These are phyloP conservation scores for Scalesia atractyloides DNA, from an alignment of 129 eudicot genomes.

Conservation along the genomic window DNA sequence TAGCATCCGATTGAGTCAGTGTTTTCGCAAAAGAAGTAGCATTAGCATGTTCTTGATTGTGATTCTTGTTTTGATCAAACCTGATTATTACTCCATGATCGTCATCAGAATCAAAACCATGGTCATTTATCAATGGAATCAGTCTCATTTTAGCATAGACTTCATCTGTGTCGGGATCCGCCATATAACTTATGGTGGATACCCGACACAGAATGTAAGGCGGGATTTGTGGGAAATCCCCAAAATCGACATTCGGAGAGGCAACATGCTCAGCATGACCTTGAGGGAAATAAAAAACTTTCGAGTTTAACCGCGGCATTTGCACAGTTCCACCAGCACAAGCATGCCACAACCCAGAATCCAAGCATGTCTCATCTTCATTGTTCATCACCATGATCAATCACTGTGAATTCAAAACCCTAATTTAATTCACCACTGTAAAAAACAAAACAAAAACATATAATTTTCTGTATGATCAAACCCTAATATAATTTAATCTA, in stretches of 20 bases:
- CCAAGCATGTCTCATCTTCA: constrained; percentile 60
- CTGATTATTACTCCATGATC: constrained; percentile 37
- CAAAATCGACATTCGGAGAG: constrained; percentile 45
- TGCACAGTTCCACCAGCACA: constrained; percentile 62
- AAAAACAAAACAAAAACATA: background rate
- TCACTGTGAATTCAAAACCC: background rate
- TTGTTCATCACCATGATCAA: constrained; percentile 56
- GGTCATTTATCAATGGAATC: constrained; percentile 31
- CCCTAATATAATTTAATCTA: background rate
- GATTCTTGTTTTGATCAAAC: constrained; percentile 38
- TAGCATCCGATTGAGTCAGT: constrained; percentile 88
- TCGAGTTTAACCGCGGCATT: constrained; percentile 54
- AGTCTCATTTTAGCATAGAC: constrained; percentile 49
- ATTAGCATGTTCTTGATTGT: constrained; percentile 50
- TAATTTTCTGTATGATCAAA: constrained; percentile 5
- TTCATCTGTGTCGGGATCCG: constrained; percentile 51
- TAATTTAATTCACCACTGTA: constrained; percentile 17
- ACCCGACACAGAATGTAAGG: constrained; percentile 53
- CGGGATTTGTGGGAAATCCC: constrained; percentile 30
- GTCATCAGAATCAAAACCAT: background rate
- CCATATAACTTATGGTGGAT: constrained; percentile 35
- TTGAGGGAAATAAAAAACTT: constrained; percentile 81
- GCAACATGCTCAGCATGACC: constrained; percentile 72
- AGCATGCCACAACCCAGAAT: constrained; percentile 79
- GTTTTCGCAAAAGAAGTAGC: constrained; percentile 62